Conservation (phyloP, 257 asterid species). For the Perilla frutescens region DNA sequence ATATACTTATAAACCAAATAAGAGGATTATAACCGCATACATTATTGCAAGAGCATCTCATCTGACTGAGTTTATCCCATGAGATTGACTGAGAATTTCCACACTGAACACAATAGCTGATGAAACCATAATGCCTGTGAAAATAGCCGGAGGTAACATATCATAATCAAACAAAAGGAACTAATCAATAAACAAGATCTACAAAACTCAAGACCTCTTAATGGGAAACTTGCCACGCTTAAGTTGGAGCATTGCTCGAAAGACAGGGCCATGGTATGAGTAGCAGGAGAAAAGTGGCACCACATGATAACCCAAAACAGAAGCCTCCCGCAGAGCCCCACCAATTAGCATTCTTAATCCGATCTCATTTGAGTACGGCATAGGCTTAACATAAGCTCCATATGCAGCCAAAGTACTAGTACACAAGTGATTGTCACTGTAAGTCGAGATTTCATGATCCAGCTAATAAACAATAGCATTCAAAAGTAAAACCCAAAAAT, state of each 20-base stretch:
- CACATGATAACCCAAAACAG: constrained; percentile 79
- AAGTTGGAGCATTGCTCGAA: constrained; percentile 84
- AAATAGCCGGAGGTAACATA: constrained; percentile 27
- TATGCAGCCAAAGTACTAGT: constrained; percentile 86
- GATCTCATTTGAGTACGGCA: constrained; percentile 88
- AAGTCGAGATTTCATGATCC: constrained; percentile 17
- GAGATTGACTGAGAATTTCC: constrained; percentile 68
- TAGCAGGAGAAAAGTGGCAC: constrained; percentile 92
- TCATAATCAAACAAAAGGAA: constrained; percentile 18
- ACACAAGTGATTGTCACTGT: neutral
- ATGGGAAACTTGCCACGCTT: constrained; percentile 73
- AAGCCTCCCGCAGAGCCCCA: constrained; percentile 92
- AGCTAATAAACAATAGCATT: constrained; percentile 1
- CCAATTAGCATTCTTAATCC: constrained; percentile 95
- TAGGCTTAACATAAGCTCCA: constrained; percentile 81
- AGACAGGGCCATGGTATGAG: constrained; percentile 93
- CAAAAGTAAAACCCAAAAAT: constrained; percentile 4
- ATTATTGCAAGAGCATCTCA: constrained; percentile 69
- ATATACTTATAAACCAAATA: neutral
- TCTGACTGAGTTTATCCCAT: constrained; percentile 73
- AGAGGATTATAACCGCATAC: constrained; percentile 42
- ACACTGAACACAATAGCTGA: constrained; percentile 81
- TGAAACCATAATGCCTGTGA: constrained; percentile 69
- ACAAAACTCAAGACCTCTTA: constrained; percentile 51
- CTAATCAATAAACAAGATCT: neutral